Evolutionary conservation across 495 filamentous ascomycete species (phyloP), one percentile per base, ranked within the genome.

Genomic region (Rusavskia elegans): DNA sequence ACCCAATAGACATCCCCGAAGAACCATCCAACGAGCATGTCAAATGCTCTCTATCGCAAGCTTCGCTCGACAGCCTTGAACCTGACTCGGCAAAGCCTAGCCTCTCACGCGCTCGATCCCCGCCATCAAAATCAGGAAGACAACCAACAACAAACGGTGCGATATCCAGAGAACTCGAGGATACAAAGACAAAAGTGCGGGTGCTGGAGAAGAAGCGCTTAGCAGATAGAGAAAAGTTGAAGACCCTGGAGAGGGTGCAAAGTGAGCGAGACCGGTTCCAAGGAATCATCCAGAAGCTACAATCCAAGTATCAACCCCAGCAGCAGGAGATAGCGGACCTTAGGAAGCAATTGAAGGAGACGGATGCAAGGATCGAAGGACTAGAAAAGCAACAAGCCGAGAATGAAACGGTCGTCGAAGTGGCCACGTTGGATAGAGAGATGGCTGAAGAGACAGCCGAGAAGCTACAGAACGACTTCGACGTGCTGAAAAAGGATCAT

Each of bases 361-460:
- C 80, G 6, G 82, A 89, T 56, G 64, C 72, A 14, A 75, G 73
- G 46, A 65, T 85, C 10, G 82, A 84, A 52, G 71, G 82, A 48
- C 63, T 92, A 10, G 87, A 90, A 55, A 68, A 73, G 14, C 69
- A 83, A 20, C 83, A 89, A 60, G 83, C 81, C 0, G 88, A 95
- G 49, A 79, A 92, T 65, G 92, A 96, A 17, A 76, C 80, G 6
- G 71, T 83, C 16, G 68, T 95, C 66, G 93, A 98, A 69, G 82
- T 94, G 69, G 86, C 87, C 17, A 82, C 83, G 0, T 69, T 98
- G 19, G 92, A 98, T 61, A 75, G 87, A 16, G 90, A 97, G 65
- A 95, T 97, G 88, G 93, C 92, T 2, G 90, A 96, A 64, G 90
- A 97, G 61, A 85, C 79, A 36, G 83, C 85, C 6, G 92, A 97